Evolutionary conservation across 2,329 filamentous ascomycete genomes (phyloP).

Genomic region (Xylariaceae sp.): DNA sequence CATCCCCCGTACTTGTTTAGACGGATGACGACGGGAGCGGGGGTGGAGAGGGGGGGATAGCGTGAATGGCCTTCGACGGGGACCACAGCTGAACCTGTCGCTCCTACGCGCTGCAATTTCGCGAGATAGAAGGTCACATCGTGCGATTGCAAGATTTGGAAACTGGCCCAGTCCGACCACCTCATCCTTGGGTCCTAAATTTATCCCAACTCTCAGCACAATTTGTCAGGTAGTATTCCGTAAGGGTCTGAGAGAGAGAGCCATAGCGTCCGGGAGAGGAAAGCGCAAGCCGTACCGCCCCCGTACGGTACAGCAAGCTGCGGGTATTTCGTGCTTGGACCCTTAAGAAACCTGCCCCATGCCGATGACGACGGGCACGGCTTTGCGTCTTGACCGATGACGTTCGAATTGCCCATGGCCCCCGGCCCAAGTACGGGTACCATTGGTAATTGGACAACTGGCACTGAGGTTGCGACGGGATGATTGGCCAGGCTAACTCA

Average conservation of each 20-base stretch:
- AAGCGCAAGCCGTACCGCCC: neutral
- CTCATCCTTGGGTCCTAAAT: neutral
- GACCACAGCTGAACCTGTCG: neutral
- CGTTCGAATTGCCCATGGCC: constrained; percentile 22
- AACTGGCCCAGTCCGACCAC: neutral
- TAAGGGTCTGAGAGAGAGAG: neutral
- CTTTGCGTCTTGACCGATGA: constrained; percentile 23
- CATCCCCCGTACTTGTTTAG: neutral
- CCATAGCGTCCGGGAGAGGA: neutral
- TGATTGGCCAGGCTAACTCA: constrained; percentile 21
- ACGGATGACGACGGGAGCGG: neutral
- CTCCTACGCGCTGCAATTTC: neutral
- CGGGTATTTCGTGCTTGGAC: neutral
- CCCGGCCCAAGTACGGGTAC: constrained; percentile 15
- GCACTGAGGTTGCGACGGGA: constrained; percentile 7
- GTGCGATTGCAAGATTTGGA: neutral
- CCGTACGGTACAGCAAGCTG: neutral
- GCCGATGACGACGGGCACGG: constrained; percentile 27
- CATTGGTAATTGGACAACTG: constrained; percentile 22
- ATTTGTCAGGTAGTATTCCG: neutral
- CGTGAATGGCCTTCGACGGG: neutral
- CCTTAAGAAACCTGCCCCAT: neutral
- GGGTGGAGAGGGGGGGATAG: neutral
- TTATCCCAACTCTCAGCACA: neutral
- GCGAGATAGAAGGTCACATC: neutral